phyloP scores from a whole-genome alignment of 2,329 filamentous ascomycete genomes.

The Esteya vermicola region DNA sequence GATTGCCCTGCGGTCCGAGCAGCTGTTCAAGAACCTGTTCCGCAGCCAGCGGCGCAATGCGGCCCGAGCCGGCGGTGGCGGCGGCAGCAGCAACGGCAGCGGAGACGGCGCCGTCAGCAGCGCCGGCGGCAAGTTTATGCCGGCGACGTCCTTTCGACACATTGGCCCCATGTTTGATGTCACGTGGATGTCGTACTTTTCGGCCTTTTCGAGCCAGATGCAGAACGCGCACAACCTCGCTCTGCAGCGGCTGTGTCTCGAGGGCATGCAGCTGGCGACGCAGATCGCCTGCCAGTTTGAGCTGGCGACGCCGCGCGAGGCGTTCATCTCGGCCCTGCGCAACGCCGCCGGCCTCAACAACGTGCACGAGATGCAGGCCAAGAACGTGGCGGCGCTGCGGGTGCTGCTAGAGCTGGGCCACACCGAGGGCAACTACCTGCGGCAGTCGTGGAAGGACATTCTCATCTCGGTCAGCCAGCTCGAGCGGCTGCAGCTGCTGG shows the following conservation, averaged over 20 bases:
- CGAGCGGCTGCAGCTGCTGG: conserved; percentile 87
- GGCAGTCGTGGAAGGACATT: conserved; percentile 88
- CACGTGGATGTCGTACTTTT: conserved; percentile 98
- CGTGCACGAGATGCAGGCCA: conserved; percentile 83
- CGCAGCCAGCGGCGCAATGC: conserved; percentile 76
- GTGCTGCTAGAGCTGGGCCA: conserved; percentile 83
- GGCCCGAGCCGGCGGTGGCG: too few species aligned
- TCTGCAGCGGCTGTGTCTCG: conserved; percentile 81
- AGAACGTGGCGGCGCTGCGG: conserved; percentile 91
- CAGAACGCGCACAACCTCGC: conserved; percentile 90
- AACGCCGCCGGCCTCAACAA: conserved; percentile 96
- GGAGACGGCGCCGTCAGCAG: too few species aligned
- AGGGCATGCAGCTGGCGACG: conserved; percentile 88
- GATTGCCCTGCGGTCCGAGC: conserved; percentile 59
- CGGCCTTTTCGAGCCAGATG: conserved; percentile 80
- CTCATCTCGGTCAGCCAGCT: conserved; percentile 92
- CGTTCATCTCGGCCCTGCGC: conserved; percentile 84
- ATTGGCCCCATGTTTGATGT: conserved; percentile 98
- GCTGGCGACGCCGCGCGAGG: conserved; percentile 80
- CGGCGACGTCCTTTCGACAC: conserved; percentile 85
- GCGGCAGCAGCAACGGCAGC: too few species aligned
- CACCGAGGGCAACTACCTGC: conserved; percentile 79
- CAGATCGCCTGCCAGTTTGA: conserved; percentile 90
- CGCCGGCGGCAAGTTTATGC: conserved; percentile 70
- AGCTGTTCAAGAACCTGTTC: conserved; percentile 87